Evolutionary conservation across 176 grass and related monocot genomes (phyloP), one percentile per base, ranked within the genome.

Genomic region (Cymbopogon citratus): DNA sequence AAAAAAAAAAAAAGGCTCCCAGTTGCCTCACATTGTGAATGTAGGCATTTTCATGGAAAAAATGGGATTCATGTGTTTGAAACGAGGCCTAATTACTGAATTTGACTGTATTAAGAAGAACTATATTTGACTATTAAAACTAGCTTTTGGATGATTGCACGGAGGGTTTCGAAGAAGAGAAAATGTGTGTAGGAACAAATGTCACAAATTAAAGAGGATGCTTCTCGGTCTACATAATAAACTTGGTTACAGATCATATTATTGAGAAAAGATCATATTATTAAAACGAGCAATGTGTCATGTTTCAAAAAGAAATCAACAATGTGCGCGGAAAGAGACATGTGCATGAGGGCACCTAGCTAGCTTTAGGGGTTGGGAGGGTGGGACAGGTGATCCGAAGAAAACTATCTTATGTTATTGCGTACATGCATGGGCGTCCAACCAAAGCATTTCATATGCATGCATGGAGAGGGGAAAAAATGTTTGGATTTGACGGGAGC

Each of bases 371-470:
- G 69, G 69, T 51, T 66, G 60, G 63, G 43, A 45, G 43, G 43
- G 43, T 45, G 43, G 43, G 43, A 45, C 43, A 45, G 43, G 43
- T 45, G 43, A 45, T 45, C 43, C 12, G 43, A 45, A 45, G 43
- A 14, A 13, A 45, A 45, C 43, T 40, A 84, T 84, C 76, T 52
- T 41, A 84, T 51, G 45, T 21, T 76, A 81, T 89, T 89, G 82
- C 82, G 71, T 81, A 63, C 77, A 89, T 71, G 82, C 77, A 89
- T 76, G 71, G 82, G 18, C 40, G 29, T 83, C 82, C 77, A 80
- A 63, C 63, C 51, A 41, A 69, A 40, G 31, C 63, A 51, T 85
- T 77, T 64, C 12, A 63, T 6, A 75, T 74, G 76, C 19, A 33
- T 33, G 39, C 39, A 41, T 41, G 39, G 26, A 24, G 61, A 45